Conservation (phyloP, 768 basidiomycete genomes). For the Russula virescens region DNA sequence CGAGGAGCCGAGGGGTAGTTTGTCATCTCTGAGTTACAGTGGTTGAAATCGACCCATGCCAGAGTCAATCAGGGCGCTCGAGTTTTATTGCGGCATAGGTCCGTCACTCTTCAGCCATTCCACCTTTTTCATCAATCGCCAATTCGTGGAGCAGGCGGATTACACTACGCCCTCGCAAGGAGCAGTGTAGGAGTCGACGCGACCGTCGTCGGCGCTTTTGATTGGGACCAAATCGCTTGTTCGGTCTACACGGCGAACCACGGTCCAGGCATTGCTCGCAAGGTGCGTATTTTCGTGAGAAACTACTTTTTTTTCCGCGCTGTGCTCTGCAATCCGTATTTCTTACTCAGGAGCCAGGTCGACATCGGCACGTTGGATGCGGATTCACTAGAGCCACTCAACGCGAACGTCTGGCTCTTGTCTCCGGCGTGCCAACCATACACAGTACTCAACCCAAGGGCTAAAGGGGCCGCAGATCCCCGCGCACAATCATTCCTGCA, state of each 20-base stretch:
- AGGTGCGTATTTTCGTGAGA: slow-evolving; percentile 35
- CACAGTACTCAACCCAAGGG: slow-evolving; percentile 67
- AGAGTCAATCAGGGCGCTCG: slow-evolving; percentile 31
- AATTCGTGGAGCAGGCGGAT: slow-evolving; percentile 46
- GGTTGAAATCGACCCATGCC: background rate
- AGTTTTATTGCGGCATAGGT: slow-evolving; percentile 85
- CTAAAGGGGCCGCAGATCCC: slow-evolving; percentile 66
- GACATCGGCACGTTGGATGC: slow-evolving; percentile 60
- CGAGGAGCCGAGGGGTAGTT: too few relatives aligned
- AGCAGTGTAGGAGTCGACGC: slow-evolving; percentile 38
- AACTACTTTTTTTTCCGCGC: too few relatives aligned
- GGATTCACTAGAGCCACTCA: slow-evolving; percentile 37
- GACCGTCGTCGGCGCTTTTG: slow-evolving; percentile 60
- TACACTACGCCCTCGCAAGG: slow-evolving; percentile 59
- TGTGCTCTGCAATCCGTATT: background rate
- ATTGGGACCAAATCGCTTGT: slow-evolving; percentile 76
- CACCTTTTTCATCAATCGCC: background rate
- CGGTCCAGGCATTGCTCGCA: slow-evolving; percentile 42
- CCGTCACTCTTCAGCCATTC: slow-evolving; percentile 7
- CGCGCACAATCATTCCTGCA: slow-evolving; percentile 73
- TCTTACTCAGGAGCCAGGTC: slow-evolving; percentile 32
- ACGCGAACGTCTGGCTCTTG: slow-evolving; percentile 67
- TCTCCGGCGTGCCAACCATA: slow-evolving; percentile 85
- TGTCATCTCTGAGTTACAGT: too few relatives aligned
- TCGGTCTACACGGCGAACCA: slow-evolving; percentile 63